Base-by-base conservation (phyloP, 1,284 basidiomycete genomes). In the Boletus holoroseus region DNA sequence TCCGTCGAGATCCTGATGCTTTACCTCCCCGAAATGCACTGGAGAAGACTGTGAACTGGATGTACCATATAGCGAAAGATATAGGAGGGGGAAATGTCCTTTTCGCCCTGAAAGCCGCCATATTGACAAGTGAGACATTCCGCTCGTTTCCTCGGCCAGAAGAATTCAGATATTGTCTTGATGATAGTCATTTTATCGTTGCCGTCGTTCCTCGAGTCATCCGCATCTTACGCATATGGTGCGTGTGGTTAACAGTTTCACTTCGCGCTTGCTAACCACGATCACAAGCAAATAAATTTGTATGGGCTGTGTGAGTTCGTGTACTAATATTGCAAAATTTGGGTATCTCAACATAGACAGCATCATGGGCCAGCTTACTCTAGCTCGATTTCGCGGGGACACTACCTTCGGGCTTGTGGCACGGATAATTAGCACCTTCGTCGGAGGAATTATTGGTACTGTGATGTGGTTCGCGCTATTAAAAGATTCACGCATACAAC, bases 61-160 rank as follows among this genome's bases (percentile, higher is more conserved):
- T 81, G 0, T 79, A 83, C 60, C 61, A 69, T 15, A 53, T 62
- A 1, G 53, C 73, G 7, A 63, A 63, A 3, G 69, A 69, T 0
- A 57, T 85, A 0, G 71, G 73, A 2, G 67, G 73, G 15, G 86
- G 85, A 5, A 85, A 88, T 58, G 66, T 71, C 2, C 69, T 92
- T 51, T 94, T 84, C 56, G 88, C 87, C 0, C 48, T 93, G 56
- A 95, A 95, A 68, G 90, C 86, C 0, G 89, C 81, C 0, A 56
- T 85, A 8, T 63, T 94, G 43, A 82, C 85, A 35, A 74, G 81
- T 76, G 39, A 53, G 68, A 50, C 38, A 2, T 47, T 32, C 22
- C 24, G 2, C 4, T 37, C 3, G 3, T 28, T 15, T 37, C 38
- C 36, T 7, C 20, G 2, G 15, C 5, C 11, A 6, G 18, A 11